Evolutionary conservation across 441 rosid species (phyloP).

Genomic region (Gossypium aridum): DNA sequence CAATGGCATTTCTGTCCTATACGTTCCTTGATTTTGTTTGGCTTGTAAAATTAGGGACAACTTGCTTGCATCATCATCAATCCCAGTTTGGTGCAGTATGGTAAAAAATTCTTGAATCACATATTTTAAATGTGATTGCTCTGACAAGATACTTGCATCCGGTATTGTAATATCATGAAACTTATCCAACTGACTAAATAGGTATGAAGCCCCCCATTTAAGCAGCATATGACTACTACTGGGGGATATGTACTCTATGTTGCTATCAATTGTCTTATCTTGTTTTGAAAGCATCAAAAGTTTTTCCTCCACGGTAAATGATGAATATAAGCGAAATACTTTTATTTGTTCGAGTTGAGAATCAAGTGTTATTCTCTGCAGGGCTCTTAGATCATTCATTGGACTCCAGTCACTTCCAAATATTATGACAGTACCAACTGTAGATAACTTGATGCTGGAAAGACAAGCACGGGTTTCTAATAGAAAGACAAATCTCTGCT

Average conservation of each 20-base stretch:
- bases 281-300: conserved; percentile 62
- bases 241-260: conserved; percentile 35
- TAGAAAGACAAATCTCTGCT: conserved; percentile 66
- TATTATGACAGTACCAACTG: conserved; percentile 67
- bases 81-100: conserved; percentile 40
- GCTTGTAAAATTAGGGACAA: conserved; percentile 45
- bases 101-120: conserved; percentile 49
- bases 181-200: conserved; percentile 58
- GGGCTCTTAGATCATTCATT: conserved; percentile 53
- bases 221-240: conserved; percentile 51
- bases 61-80: conserved; percentile 26
- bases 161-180: conserved; percentile 36
- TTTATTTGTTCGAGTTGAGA: conserved; percentile 50
- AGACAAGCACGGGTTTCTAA: conserved; percentile 84
- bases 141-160: conserved; percentile 18
- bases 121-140: conserved; percentile 29
- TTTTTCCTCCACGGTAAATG: conserved; percentile 78
- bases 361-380: conserved; percentile 71
- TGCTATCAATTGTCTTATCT: conserved; percentile 40
- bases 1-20: conserved; percentile 38
- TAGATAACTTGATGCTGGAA: conserved; percentile 62
- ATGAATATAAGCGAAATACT: conserved; percentile 68
- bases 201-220: conserved; percentile 76
- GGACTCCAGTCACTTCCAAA: conserved; percentile 84
- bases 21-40: conserved; percentile 46